A percentile compares a stretch with the other conserved stretches of the same genome.
phyloP scores from a whole-genome alignment of 805 yeast genomes.

The Groenewaldozyma salmanticensis region DNA sequence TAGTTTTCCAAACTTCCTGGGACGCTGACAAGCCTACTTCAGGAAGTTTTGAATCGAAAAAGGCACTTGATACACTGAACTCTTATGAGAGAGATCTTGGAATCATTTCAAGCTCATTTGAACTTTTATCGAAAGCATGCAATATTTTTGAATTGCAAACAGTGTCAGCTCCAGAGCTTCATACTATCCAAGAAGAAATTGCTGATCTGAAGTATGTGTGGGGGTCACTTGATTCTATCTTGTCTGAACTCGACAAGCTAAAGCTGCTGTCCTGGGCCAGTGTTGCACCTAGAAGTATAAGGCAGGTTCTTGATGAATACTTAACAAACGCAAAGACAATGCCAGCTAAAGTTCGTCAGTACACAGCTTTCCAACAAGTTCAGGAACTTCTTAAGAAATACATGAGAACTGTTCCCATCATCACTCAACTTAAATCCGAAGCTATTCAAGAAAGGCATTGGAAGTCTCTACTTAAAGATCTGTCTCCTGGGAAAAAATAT shows the following conservation, averaged over 20 bases:
- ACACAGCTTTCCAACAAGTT: slow-evolving; percentile 57
- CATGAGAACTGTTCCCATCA: slow-evolving; percentile 30
- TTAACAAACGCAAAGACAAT: slow-evolving; percentile 37
- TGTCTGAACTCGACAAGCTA: slow-evolving; percentile 37
- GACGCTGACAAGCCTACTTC: slow-evolving; percentile 23
- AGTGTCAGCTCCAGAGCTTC: slow-evolving; percentile 23
- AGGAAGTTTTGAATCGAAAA: slow-evolving; percentile 21
- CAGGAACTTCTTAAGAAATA: slow-evolving; percentile 36
- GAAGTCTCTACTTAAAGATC: slow-evolving; percentile 36
- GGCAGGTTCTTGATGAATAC: slow-evolving; percentile 43
- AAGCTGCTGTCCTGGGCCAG: slow-evolving; percentile 40
- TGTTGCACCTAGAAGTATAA: slow-evolving; percentile 36
- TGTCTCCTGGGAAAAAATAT: slow-evolving; percentile 14
- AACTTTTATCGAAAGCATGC: slow-evolving; percentile 28
- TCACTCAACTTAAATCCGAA: slow-evolving; percentile 44
- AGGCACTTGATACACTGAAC: slow-evolving; percentile 19
- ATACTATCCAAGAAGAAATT: slow-evolving; percentile 38
- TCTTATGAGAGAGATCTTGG: slow-evolving; percentile 21
- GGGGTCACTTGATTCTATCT: slow-evolving; percentile 46
- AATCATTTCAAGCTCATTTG: slow-evolving; percentile 10
- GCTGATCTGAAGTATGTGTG: slow-evolving; percentile 52
- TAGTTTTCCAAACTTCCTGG: slow-evolving; percentile 39
- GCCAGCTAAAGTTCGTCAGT: slow-evolving; percentile 53
- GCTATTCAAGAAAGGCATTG: slow-evolving; percentile 61
- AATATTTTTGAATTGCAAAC: slow-evolving; percentile 28